Percentiles rank a stretch among this genome's conserved stretches.
These are phyloP conservation scores for Olyra latifolia DNA, from an alignment of 176 grass and related monocot species.

Conservation along the genomic window DNA sequence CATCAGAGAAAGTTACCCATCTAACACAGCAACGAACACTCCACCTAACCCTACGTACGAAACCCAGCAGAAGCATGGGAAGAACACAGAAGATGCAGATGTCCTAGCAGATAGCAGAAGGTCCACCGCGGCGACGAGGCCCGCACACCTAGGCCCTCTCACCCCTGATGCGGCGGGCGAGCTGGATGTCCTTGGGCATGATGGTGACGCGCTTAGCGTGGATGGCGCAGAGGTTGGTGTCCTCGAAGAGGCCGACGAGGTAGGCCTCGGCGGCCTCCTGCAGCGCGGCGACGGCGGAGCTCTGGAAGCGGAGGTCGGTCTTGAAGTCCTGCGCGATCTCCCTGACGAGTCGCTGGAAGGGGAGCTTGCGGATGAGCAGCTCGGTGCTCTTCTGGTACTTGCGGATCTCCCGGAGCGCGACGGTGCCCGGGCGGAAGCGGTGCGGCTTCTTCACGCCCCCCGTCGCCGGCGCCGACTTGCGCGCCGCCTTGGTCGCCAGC, in stretches of 20 bases:
- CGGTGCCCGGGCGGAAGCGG: constrained; percentile 65
- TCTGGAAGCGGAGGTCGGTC: constrained; percentile 76
- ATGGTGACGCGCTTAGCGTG: constrained; percentile 84
- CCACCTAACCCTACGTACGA: background rate
- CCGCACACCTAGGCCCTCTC: constrained; percentile 49
- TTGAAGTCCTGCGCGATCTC: constrained; percentile 91
- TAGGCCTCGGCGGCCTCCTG: constrained; percentile 84
- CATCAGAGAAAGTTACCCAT: constrained; percentile 13
- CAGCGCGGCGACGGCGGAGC: constrained; percentile 65
- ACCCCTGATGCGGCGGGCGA: constrained; percentile 66
- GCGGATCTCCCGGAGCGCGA: constrained; percentile 72
- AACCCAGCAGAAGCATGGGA: background rate
- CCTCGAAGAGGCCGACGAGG: constrained; percentile 78
- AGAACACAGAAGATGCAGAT: background rate
- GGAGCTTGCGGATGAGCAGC: constrained; percentile 82
- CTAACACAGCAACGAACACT: background rate
- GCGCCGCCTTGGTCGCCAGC: constrained; percentile 72
- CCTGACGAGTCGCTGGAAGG: constrained; percentile 68
- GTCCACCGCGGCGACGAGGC: too few species aligned
- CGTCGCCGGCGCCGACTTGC: constrained; percentile 66
- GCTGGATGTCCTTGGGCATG: constrained; percentile 92
- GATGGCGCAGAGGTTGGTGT: constrained; percentile 87
- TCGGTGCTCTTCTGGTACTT: constrained; percentile 97
- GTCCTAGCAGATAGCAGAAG: background rate
- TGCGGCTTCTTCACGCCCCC: constrained; percentile 90